phyloP scores from a whole-genome alignment of 1,284 basidiomycete genomes.

The Cutaneotrichosporon dermatis region DNA sequence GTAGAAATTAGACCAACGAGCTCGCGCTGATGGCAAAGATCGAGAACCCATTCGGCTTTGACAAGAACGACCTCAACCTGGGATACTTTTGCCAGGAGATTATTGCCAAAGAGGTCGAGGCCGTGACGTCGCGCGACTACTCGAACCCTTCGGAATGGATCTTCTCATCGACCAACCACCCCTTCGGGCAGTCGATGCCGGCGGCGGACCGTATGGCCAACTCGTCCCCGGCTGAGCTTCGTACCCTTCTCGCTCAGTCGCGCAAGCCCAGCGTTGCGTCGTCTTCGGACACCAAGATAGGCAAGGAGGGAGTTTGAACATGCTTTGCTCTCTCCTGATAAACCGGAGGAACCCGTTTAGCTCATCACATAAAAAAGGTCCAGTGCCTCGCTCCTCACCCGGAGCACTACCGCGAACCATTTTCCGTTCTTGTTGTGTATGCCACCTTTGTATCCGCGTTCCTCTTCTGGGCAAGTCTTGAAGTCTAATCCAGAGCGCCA shows the following conservation, averaged over 20 bases:
- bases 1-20: not conserved
- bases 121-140: constrained; percentile 39
- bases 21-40: constrained; percentile 13
- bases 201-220: constrained; percentile 5
- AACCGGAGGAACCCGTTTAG: too few species aligned
- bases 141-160: constrained; percentile 36
- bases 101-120: constrained; percentile 44
- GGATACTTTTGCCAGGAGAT: constrained; percentile 45
- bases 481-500: not conserved
- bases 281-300: not conserved
- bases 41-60: constrained; percentile 48
- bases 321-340: too few species aligned
- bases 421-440: too few species aligned
- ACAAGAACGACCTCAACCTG: constrained; percentile 42
- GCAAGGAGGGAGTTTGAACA: too few species aligned
- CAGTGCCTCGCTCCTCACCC: too few species aligned
- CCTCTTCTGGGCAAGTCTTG: not conserved
- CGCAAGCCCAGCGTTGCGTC: not conserved
- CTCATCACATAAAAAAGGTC: too few species aligned
- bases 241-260: constrained; percentile 4
- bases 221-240: constrained; percentile 3
- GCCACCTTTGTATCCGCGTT: not conserved
- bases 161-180: constrained; percentile 27
- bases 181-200: constrained; percentile 16
- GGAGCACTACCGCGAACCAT: too few species aligned